Percentiles rank a stretch among this genome's conserved stretches.
Evolutionary conservation across 108 stramenopile species (phyloP).

Genomic region (Skeletonema costatum): DNA sequence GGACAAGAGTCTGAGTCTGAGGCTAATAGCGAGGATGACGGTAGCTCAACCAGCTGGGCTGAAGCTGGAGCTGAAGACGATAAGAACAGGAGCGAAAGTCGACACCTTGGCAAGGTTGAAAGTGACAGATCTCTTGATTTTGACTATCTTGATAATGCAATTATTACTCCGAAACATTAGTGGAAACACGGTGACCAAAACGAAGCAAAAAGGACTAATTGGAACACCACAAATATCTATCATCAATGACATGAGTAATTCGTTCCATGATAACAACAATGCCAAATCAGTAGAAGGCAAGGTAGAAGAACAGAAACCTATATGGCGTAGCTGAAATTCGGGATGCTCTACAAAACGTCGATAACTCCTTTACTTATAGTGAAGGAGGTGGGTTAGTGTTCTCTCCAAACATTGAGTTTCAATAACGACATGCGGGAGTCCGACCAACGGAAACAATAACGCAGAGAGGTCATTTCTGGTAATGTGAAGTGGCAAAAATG

Average conservation of each 20-base stretch:
- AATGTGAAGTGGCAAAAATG: too few species aligned
- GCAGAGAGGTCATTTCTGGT: too few species aligned
- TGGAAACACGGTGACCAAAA: background rate
- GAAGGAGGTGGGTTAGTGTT: too few species aligned
- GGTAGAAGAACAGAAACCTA: background rate
- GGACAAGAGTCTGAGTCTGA: background rate
- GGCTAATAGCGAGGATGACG: background rate
- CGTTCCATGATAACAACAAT: background rate
- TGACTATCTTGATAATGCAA: background rate
- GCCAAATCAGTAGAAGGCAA: background rate
- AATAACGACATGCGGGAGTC: too few species aligned
- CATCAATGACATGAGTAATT: background rate
- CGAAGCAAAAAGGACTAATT: background rate
- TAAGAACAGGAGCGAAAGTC: too few species aligned
- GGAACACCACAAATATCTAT: background rate
- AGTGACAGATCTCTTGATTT: background rate
- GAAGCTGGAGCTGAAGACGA: too few species aligned
- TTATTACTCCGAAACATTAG: background rate
- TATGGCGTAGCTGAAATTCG: background rate
- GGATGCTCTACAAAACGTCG: background rate
- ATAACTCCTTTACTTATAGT: background rate
- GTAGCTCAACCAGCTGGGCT: too few species aligned
- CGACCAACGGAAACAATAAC: too few species aligned
- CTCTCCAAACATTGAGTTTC: too few species aligned
- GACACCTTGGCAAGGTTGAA: background rate